Base-by-base conservation (phyloP, 257 asterid genomes). In the Ligustrum vulgare region DNA sequence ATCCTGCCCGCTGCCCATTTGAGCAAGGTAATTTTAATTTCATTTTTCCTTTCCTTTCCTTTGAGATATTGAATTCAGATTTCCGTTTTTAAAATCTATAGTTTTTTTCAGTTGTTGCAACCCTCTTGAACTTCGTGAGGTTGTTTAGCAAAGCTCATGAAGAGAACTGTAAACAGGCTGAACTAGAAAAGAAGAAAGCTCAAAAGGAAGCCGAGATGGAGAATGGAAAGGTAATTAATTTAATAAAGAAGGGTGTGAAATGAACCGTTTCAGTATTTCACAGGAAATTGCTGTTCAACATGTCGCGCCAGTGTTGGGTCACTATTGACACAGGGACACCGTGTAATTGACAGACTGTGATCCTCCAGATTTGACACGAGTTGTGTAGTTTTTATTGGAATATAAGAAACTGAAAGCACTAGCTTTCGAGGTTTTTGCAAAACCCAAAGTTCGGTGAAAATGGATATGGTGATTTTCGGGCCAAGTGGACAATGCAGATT, bases 131-230 rank as follows among this genome's bases (percentile, higher is more conserved):
- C 86, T 96, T 96, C 78, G 96, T 96, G 84, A 85, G 95, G 79
- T 69, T 91, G 89, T 96, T 91, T 86, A 86, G 89, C 67, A 96
- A 93, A 82, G 98, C 99, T 47, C 97, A 89, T 13, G 99, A 96
- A 72, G 99, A 96, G 77, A 96, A 96, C 74, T 83, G 86, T 69
- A 96, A 93, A 79, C 99, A 96, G 80, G 97, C 92, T 43, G 99
- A 96, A 78, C 79, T 91, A 6, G 99, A 93, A 83, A 96, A 85
- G 95, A 95, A 95, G 90, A 93, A 93, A 90, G 97, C 97, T 78
- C 93, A 80, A 73, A 93, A 91, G 90, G 97, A 91, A 79, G 93
- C 88, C 69, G 99, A 89, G 80, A 84, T 81, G 94, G 96, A 86
- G 79, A 87, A 84, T 49, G 87, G 92, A 64, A 90, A 85, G 86